Base-by-base conservation (phyloP, 139 green algal genomes). In the Chlamydomonas incerta region DNA sequence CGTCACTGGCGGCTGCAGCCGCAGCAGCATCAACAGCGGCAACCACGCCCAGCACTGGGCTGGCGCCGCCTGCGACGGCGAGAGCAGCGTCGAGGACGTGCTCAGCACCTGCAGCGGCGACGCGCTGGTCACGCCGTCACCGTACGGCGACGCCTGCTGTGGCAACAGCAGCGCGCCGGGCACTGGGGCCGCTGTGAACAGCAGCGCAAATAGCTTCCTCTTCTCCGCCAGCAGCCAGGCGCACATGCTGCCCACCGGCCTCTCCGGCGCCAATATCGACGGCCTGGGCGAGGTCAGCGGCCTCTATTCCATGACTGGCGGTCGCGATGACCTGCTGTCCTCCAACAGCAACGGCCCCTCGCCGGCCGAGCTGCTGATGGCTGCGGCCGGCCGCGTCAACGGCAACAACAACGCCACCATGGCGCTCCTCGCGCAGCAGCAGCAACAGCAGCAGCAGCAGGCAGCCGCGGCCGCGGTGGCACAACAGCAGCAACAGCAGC, bases 1-100 rank as follows among this genome's bases (percentile, higher is more conserved):
- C 15, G 33, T 21, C n/a, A 4, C 17, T 3, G 26, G 65, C 65
- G 14, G n/a, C 67, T 52, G n/a, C 72, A 79, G 75, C 35, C 46
- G 60, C 35, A 65, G 77, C 77, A 83, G 77, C 41, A n/a, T 46
- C 41, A 65, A 65, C 77, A 83, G 79, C 66, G 79, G 47, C n/a
- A 33, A 33, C 76, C 26, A 21, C 41, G 74, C 21, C 1, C 55
- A 57, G 15, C 34, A n/a, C 74, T 6, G 52, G 55, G 57, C 46
- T 20, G 76, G 63, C 26, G 65, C 8, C 1, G n/a, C n/a, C n/a
- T n/a, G n/a, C n/a, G 79, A 85, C 11, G 77, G 33, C 29, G 11
- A 52, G 14, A 76, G 79, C 79, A 52, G 28, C 46, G 31, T 41
- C 2, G 79, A 85, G 21, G 79, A 85, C n/a, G 65, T 31, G 20